Percentiles rank a stretch among this genome's conserved stretches.
These are phyloP conservation scores for Pyrus bretschneideri DNA, from an alignment of 306 rosid genomes.

Conservation along the genomic window DNA sequence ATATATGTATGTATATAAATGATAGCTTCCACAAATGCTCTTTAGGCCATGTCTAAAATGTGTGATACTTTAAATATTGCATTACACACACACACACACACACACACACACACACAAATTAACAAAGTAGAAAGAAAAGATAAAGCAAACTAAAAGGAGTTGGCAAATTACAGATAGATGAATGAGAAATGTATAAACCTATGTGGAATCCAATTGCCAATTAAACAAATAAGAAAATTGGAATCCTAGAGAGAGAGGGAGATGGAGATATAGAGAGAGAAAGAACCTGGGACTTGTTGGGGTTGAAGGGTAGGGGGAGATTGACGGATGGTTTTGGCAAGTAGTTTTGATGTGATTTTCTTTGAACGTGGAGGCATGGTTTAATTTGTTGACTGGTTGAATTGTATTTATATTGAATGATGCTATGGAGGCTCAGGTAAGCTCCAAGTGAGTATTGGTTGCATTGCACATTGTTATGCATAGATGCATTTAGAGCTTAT, in stretches of 20 bases:
- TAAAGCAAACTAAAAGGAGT: neutral
- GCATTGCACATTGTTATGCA: no score
- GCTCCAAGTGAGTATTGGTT: no score
- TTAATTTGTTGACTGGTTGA: slow-evolving; percentile 33
- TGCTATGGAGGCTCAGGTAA: no score
- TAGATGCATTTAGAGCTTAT: no score
- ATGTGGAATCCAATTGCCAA: neutral
- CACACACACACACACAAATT: neutral
- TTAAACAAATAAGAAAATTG: neutral
- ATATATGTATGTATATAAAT: no score
- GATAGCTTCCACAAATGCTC: no score
- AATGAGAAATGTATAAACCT: neutral
- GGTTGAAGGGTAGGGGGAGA: slow-evolving; percentile 33
- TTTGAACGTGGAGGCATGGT: slow-evolving; percentile 23
- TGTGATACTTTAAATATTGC: no score
- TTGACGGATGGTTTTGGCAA: slow-evolving; percentile 29
- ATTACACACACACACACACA: no score
- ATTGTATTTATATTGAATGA: no score
- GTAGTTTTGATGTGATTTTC: slow-evolving; percentile 10
- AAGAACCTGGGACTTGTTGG: neutral
- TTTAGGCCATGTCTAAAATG: no score
- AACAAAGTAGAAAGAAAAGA: neutral
- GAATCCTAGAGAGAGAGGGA: neutral
- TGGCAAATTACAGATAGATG: neutral
- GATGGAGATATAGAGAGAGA: neutral